Percentiles rank a stretch among this genome's conserved stretches.
Conservation (phyloP, 768 basidiomycete genomes). For the Lanmaoa rubissima region DNA sequence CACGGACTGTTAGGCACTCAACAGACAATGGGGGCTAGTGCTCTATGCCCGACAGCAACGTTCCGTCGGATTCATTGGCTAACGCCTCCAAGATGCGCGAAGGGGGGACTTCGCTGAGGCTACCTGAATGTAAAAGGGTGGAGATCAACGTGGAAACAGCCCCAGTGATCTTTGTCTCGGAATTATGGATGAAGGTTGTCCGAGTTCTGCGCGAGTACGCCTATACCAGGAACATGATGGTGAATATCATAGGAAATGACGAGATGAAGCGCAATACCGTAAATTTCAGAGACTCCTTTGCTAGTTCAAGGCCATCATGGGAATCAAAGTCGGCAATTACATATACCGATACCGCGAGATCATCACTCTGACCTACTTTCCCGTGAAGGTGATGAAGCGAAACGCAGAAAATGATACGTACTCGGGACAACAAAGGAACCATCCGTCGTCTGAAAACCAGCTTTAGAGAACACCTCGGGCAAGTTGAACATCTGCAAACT, state of each 20-base stretch:
- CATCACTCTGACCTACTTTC: slow-evolving; percentile 11
- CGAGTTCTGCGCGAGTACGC: slow-evolving; percentile 48
- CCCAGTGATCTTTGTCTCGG: slow-evolving; percentile 28
- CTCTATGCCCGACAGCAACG: no score
- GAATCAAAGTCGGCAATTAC: slow-evolving; percentile 80
- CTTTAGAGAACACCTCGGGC: slow-evolving; percentile 29
- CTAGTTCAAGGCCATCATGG: slow-evolving; percentile 51
- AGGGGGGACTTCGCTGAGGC: slow-evolving; percentile 33
- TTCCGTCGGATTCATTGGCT: slow-evolving; percentile 7
- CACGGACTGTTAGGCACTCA: no score
- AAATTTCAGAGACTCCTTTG: slow-evolving; percentile 64
- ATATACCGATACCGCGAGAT: slow-evolving; percentile 48
- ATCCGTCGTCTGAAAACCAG: slow-evolving; percentile 41
- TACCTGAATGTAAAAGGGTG: slow-evolving; percentile 44
- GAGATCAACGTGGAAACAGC: slow-evolving; percentile 47
- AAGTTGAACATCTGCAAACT: slow-evolving; percentile 25
- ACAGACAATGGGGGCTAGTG: no score
- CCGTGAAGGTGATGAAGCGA: slow-evolving; percentile 3
- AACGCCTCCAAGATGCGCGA: slow-evolving; percentile 17
- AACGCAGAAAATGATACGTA: slow-evolving; percentile 32
- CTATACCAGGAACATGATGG: slow-evolving; percentile 30
- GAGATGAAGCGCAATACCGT: slow-evolving; percentile 42
- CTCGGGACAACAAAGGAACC: slow-evolving; percentile 64
- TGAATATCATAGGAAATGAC: not conserved
- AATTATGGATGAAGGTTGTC: slow-evolving; percentile 78